Conservation (phyloP, 2,329 filamentous ascomycete species). For the Colletotrichum agaves region DNA sequence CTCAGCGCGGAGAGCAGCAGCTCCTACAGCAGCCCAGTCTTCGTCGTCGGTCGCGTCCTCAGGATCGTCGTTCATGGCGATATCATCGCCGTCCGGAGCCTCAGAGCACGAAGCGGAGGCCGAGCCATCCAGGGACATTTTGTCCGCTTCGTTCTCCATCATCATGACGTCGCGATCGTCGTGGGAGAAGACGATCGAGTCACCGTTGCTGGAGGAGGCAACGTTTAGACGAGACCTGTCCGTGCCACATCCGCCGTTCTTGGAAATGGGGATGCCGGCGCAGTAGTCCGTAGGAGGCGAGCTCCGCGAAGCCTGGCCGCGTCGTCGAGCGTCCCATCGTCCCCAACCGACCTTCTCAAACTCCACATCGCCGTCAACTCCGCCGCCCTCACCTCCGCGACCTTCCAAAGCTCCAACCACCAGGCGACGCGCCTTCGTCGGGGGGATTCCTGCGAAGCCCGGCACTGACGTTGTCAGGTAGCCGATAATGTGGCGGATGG, state of each 20-base stretch:
- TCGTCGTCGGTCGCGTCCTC: slow-evolving; percentile 94
- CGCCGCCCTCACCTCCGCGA: slow-evolving; percentile 70
- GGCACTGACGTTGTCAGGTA: slow-evolving; percentile 94
- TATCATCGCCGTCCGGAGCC: slow-evolving; percentile 73
- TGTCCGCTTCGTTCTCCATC: slow-evolving; percentile 88
- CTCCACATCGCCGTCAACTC: slow-evolving; percentile 75
- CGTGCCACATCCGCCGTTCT: slow-evolving; percentile 53
- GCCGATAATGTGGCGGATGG: slow-evolving; percentile 95
- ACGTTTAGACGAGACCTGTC: slow-evolving; percentile 61
- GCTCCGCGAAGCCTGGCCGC: slow-evolving; percentile 67
- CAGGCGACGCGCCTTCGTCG: slow-evolving; percentile 87
- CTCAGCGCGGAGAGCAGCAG: slow-evolving; percentile 80
- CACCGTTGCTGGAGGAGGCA: slow-evolving; percentile 71
- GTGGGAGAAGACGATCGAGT: slow-evolving; percentile 81
- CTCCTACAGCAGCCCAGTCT: slow-evolving; percentile 92
- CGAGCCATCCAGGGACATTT: slow-evolving; percentile 86
- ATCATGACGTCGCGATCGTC: slow-evolving; percentile 74
- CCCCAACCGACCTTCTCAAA: slow-evolving; percentile 99
- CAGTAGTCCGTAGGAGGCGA: slow-evolving; percentile 56
- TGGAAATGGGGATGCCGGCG: slow-evolving; percentile 67
- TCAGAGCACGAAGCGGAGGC: slow-evolving; percentile 81
- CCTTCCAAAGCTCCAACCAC: slow-evolving; percentile 94
- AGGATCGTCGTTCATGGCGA: slow-evolving; percentile 77
- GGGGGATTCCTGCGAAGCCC: slow-evolving; percentile 88
- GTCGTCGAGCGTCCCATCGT: slow-evolving; percentile 87